A percentile compares a stretch with the other conserved stretches of the same genome.
phyloP scores from a whole-genome alignment of 768 basidiomycete genomes.

The Lactarius tabidus region DNA sequence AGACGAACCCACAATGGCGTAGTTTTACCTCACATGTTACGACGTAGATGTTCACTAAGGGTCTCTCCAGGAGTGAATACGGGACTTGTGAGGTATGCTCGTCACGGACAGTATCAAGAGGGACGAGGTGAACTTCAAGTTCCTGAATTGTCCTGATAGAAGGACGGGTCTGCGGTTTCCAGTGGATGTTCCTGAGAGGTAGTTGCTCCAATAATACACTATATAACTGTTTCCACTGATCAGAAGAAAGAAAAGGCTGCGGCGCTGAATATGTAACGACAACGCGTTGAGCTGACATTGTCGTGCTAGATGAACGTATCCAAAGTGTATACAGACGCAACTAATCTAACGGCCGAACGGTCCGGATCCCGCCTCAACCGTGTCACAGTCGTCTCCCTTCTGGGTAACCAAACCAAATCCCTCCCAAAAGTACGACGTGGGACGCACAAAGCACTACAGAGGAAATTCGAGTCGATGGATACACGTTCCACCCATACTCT shows the following conservation, averaged over 20 bases:
- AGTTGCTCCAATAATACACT: slow-evolving; percentile 62
- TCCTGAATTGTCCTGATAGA: slow-evolving; percentile 85
- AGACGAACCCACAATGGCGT: slow-evolving; percentile 13
- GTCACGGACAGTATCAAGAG: slow-evolving; percentile 63
- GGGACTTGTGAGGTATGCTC: slow-evolving; percentile 75
- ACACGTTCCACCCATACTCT: slow-evolving; percentile 87
- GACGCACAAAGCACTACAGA: slow-evolving; percentile 52
- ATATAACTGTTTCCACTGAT: slow-evolving; percentile 69
- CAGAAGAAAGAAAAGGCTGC: slow-evolving; percentile 59
- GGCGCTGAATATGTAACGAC: slow-evolving; percentile 67
- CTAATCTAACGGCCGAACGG: background rate
- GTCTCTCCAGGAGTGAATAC: slow-evolving; percentile 76
- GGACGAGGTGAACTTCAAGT: slow-evolving; percentile 69
- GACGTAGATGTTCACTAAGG: slow-evolving; percentile 82
- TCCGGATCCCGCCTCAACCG: background rate
- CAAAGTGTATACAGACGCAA: background rate
- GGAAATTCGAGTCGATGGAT: slow-evolving; percentile 70
- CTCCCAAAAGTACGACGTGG: slow-evolving; percentile 49
- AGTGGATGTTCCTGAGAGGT: slow-evolving; percentile 88
- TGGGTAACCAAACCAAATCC: slow-evolving; percentile 49
- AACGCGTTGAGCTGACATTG: slow-evolving; percentile 46
- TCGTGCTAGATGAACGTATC: background rate
- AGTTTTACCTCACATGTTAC: slow-evolving; percentile 78
- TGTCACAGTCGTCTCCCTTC: slow-evolving; percentile 3
- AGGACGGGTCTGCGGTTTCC: slow-evolving; percentile 73